Conservation (phyloP, 2,329 filamentous ascomycete genomes). For the Aureobasidium sp. region DNA sequence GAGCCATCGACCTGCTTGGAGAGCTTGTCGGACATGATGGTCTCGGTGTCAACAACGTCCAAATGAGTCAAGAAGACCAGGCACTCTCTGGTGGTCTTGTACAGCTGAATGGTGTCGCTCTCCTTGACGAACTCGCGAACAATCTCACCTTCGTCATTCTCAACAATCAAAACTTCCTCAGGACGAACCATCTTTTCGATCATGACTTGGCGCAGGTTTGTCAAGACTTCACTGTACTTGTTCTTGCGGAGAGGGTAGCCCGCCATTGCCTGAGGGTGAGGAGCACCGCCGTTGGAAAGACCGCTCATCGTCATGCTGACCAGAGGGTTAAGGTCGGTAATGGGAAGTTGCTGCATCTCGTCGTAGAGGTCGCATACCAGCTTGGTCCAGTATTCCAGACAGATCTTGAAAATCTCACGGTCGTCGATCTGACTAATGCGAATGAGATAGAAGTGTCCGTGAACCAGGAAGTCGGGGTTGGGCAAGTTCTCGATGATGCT, state of each 20-base stretch:
- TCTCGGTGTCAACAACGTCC: slow-evolving; percentile 94
- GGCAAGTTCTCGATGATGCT: slow-evolving; percentile 92
- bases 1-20: slow-evolving; percentile 87
- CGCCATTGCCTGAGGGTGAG: slow-evolving; percentile 73
- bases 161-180: slow-evolving; percentile 97
- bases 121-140: slow-evolving; percentile 99
- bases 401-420: slow-evolving; percentile 99
- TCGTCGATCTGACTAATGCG: slow-evolving; percentile 98
- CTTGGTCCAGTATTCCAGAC: slow-evolving; percentile 98
- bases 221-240: slow-evolving; percentile 91
- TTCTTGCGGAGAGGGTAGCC: slow-evolving; percentile 95
- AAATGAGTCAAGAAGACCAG: slow-evolving; percentile 95
- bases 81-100: slow-evolving; percentile 97
- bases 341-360: slow-evolving; percentile 94
- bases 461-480: slow-evolving; percentile 87
- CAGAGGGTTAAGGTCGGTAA: slow-evolving; percentile 86
- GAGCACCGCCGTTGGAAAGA: slow-evolving; percentile 70
- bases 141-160: slow-evolving; percentile 98
- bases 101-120: slow-evolving; percentile 96
- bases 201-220: slow-evolving; percentile 94
- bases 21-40: slow-evolving; percentile 98
- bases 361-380: slow-evolving; percentile 96
- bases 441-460: slow-evolving; percentile 97
- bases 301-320: slow-evolving; percentile 66
- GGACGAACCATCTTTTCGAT: slow-evolving; percentile 99